Evolutionary conservation across 164 flowering plant genomes (phyloP).

Genomic region (Chloranthus sessilifolius): DNA sequence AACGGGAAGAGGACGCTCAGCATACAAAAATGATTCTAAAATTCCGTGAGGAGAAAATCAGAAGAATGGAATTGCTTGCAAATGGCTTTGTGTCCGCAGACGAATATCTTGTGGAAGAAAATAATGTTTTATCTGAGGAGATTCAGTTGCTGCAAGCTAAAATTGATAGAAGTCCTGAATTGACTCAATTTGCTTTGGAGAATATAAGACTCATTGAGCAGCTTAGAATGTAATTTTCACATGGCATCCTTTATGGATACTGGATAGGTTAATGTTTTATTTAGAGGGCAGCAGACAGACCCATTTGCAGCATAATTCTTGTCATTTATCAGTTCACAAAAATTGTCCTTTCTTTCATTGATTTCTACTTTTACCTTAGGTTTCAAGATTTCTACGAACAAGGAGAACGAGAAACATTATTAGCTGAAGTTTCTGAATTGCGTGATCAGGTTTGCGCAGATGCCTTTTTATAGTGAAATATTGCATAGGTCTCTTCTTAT

Average conservation of each 20-base stretch:
- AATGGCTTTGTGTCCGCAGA: conserved; percentile 47
- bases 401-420: conserved; percentile 58
- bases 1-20: conserved; percentile 57
- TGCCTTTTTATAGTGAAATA: not conserved
- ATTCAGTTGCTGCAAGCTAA: conserved; percentile 52
- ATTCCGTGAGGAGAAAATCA: conserved; percentile 55
- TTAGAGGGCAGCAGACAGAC: no score
- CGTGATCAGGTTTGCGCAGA: conserved; percentile 48
- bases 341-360: not conserved
- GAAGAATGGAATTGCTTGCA: conserved; percentile 37
- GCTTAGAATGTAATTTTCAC: conserved; percentile 41
- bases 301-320: no score
- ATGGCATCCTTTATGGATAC: not conserved
- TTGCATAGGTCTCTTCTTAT: not conserved
- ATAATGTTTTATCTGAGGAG: conserved; percentile 50
- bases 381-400: conserved; percentile 55
- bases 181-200: conserved; percentile 54
- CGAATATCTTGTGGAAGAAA: conserved; percentile 60
- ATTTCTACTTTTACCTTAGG: conserved; percentile 24
- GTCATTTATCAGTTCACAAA: no score
- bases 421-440: conserved; percentile 56
- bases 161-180: conserved; percentile 55
- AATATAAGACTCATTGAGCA: conserved; percentile 58
- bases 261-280: conserved; percentile 1
- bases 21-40: conserved; percentile 46